Base-by-base conservation (phyloP, 306 rosid genomes). In the Castanospermum australe region DNA sequence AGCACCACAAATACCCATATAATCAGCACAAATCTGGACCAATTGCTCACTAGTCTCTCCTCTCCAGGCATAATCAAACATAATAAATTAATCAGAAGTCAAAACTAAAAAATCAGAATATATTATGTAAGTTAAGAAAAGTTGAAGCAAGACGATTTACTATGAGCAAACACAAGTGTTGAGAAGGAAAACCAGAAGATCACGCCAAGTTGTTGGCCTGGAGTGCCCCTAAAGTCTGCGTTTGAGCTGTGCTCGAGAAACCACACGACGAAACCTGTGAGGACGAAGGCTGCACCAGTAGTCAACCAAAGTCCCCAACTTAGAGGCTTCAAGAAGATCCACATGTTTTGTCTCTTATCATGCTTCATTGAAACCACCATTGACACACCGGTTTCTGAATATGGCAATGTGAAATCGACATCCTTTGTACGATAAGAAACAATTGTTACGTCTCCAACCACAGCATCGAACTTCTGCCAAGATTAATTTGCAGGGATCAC, bases 1-100 rank as follows among this genome's bases (percentile, higher is more conserved):
- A 87, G 77, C n/a, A 81, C 87, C 62, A 82, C 77, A 47, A 87
- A 79, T 57, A 87, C 8, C 90, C 90, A 87, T 15, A 84, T 71
- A 39, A 69, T 75, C 6, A 84, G 25, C 79, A 87, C 83, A 32
- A 82, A 67, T 41, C 82, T 67, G 3, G 91, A 71, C 79, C 62
- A 73, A 2, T 41, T 79, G 44, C 38, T 81, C 18, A 61, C 15
- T 57, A 87, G 64, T 10, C 32, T 78, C 73, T 84, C 88, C 50
- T 71, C 88, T 82, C 33, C 33, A 38, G 24, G 18, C 33, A 60
- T 6, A 12, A 4, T 65, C 30, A 15, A 76, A 76, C 4, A 41
- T 50, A 21, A 32, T 20, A 38, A 12, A 32, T 15, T 30, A 60
- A 5, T 30, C 20, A 30, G 8, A 60, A 60, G 2, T 30, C 20